Evolutionary conservation across 352 stramenopile species (phyloP), one percentile per base, ranked within the genome.

Genomic region (Globisporangium perplexum): DNA sequence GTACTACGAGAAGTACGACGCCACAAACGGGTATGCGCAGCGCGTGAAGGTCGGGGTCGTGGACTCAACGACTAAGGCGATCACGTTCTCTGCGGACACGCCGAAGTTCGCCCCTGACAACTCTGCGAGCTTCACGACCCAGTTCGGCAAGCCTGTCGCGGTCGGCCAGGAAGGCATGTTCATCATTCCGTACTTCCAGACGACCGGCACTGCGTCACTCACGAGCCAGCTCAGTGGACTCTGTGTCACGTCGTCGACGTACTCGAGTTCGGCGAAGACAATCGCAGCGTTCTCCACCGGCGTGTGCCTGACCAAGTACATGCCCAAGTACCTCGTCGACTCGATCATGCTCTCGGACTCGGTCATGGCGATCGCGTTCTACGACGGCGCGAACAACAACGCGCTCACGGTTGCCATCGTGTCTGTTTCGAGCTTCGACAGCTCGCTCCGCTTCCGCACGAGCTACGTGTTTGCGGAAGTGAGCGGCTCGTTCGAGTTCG

Each of bases 381-480:
- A 79, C 61, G 71, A 90, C 62, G 53, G 41, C 24, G 59, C 50
- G 15, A 85, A 83, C 60, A 83, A 73, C 66, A 73, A 85, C 54
- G 68, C 69, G 18, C 59, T 88, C 11, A 88, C 77, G 8, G 28
- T 81, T 3, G 59, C 58, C 2, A 71, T 70, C 11, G 64, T 80
- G 10, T 65, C 56, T 2, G 53, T 74, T 18, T 66, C 63, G 22
- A 49, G 43, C 12, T 65, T 54, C 15, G 61, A 66, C n/a, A 63
- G 47, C 14, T 60, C 52, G 4, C 51, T 72, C 7, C 24, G 47
- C 46, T 86, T 88, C 62, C 71, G 62, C 23, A 72, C 53, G 50
- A 67, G 47, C 46, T 86, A 74, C 59, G 69, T 77, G n/a, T 54
- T 85, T 39, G 15, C 57, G 5, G 73, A 80, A 0, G 74, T 74